phyloP scores from a whole-genome alignment of 257 asterid genomes.

The Leonotis leonurus region DNA sequence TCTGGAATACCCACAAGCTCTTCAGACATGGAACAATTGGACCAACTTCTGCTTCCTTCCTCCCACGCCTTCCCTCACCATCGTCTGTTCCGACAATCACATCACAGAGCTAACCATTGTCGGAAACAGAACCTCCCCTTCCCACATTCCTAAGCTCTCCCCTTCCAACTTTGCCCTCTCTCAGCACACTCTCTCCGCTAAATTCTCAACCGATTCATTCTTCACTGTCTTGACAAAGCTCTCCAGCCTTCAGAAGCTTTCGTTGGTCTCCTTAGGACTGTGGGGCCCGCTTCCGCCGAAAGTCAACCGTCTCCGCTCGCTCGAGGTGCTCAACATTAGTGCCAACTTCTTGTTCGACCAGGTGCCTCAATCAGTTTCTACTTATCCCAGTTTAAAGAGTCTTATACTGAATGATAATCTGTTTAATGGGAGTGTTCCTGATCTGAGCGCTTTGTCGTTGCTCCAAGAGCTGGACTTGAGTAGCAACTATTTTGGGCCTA shows the following conservation, averaged over 20 bases:
- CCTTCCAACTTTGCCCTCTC: constrained; percentile 28
- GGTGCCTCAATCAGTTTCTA: constrained; percentile 54
- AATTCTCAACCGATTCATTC: constrained; percentile 72
- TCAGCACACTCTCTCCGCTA: constrained; percentile 40
- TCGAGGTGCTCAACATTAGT: constrained; percentile 52
- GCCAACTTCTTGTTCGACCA: constrained; percentile 62
- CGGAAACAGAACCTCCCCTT: constrained; percentile 63
- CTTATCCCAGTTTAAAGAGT: constrained; percentile 39
- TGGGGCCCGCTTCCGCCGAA: constrained; percentile 83
- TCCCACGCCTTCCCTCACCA: constrained; percentile 43
- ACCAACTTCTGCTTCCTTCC: constrained; percentile 68
- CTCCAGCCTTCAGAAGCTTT: constrained; percentile 43
- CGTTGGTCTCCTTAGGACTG: constrained; percentile 66
- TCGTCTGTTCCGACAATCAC: constrained; percentile 64
- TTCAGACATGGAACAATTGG: constrained; percentile 76
- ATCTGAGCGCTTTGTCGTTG: constrained; percentile 37
- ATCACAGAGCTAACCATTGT: constrained; percentile 64
- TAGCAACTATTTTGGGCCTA: constrained; percentile 52
- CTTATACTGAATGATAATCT: constrained; percentile 58
- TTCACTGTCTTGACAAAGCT: constrained; percentile 83
- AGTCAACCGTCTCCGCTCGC: constrained; percentile 58
- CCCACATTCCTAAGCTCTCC: constrained; percentile 25
- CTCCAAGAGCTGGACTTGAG: constrained; percentile 79
- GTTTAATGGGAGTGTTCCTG: constrained; percentile 71
- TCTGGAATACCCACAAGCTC: constrained; percentile 72